These are phyloP conservation scores for Zymoseptoria tritici DNA, from an alignment of 2,329 filamentous ascomycete species.

Conservation along the genomic window DNA sequence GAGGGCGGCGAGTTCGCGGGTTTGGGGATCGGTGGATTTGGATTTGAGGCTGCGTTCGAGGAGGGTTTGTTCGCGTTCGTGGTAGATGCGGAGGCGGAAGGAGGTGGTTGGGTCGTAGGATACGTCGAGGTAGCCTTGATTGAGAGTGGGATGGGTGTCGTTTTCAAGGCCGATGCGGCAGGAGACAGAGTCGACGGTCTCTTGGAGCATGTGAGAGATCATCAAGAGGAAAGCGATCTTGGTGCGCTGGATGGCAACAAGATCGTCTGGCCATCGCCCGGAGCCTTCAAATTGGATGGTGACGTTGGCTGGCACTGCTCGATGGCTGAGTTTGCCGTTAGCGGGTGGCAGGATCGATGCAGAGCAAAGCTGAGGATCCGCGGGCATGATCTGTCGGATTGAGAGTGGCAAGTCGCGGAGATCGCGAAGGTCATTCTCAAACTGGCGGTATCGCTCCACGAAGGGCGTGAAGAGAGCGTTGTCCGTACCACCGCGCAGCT, in stretches of 20 bases:
- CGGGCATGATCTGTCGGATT: conserved; percentile 68
- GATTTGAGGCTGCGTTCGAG: conserved; percentile 73
- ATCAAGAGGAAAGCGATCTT: conserved; percentile 81
- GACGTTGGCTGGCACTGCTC: conserved; percentile 60
- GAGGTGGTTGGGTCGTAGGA: conserved; percentile 61
- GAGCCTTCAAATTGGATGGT: conserved; percentile 90
- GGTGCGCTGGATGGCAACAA: conserved; percentile 83
- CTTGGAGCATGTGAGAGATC: conserved; percentile 64
- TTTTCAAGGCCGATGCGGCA: conserved; percentile 78
- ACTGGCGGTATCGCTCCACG: conserved; percentile 59
- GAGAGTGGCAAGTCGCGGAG: conserved; percentile 83
- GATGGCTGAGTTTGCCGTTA: conserved; percentile 36
- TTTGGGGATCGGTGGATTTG: conserved; percentile 57
- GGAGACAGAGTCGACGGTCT: conserved; percentile 52
- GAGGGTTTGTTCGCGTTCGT: conserved; percentile 76
- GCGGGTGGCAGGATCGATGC: conserved; percentile 54
- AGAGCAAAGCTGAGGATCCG: conserved; percentile 66
- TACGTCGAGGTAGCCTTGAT: conserved; percentile 76
- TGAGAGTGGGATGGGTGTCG: conserved; percentile 57
- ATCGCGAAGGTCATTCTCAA: conserved; percentile 69
- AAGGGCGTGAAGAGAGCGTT: conserved; percentile 58
- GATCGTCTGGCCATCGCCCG: conserved; percentile 84
- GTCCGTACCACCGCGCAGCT: conserved; percentile 34
- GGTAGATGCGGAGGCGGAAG: conserved; percentile 81
- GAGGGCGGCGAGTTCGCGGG: conserved; percentile 61